Percentiles rank a stretch among this genome's conserved stretches.
These are phyloP conservation scores for Hirschioporus abietinus DNA, from an alignment of 768 basidiomycete genomes.

Conservation along the genomic window DNA sequence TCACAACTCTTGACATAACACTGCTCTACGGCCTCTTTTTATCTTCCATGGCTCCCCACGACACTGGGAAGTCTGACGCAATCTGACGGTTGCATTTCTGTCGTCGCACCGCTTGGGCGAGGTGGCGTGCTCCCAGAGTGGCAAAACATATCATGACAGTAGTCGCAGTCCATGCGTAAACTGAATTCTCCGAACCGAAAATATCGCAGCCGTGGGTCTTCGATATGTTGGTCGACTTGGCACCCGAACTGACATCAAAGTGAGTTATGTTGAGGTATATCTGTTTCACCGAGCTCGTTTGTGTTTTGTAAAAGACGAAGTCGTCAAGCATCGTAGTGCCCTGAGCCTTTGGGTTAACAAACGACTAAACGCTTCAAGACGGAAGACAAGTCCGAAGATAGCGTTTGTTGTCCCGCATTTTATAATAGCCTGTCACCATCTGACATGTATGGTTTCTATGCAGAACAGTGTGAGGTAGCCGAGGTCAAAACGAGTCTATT, in stretches of 20 bases:
- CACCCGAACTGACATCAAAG: background rate
- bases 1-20: background rate
- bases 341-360: background rate
- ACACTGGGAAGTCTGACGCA: background rate
- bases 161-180: background rate
- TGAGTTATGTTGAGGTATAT: background rate
- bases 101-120: background rate
- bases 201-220: background rate
- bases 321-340: background rate
- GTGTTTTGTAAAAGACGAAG: background rate
- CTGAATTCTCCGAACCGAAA: background rate
- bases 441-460: background rate
- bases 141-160: background rate
- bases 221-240: background rate
- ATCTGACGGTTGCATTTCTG: background rate
- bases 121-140: background rate
- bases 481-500: background rate
- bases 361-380: background rate
- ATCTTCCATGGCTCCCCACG: background rate
- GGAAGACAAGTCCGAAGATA: background rate
- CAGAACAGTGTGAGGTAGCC: background rate
- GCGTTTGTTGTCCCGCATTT: background rate
- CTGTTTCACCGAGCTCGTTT: background rate
- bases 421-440: background rate
- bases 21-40: background rate